Conservation (phyloP, 768 basidiomycete species). For the Tephrocybe sp. region DNA sequence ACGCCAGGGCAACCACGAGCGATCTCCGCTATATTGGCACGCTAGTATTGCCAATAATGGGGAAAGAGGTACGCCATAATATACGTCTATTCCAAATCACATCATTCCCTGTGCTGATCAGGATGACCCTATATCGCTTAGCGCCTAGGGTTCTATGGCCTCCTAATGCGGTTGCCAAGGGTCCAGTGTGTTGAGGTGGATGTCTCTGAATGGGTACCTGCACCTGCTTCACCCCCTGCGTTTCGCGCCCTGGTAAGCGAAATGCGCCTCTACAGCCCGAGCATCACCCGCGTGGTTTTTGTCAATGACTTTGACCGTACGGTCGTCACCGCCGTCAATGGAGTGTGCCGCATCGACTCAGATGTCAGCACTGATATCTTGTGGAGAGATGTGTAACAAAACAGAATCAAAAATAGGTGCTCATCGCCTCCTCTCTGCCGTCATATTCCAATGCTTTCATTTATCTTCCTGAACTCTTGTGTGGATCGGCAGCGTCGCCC, state of each 20-base stretch:
- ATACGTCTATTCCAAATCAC: constrained; percentile 8
- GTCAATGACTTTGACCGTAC: constrained; percentile 64
- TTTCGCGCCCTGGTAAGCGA: constrained; percentile 60
- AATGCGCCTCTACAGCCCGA: constrained; percentile 59
- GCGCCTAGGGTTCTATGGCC: constrained; percentile 64
- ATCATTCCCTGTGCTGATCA: background rate
- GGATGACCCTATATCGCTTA: constrained; percentile 23
- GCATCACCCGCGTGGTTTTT: constrained; percentile 53
- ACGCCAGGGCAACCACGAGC: constrained; percentile 28
- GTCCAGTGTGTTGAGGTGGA: constrained; percentile 63
- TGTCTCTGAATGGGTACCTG: constrained; percentile 63
- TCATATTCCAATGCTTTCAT: background rate
- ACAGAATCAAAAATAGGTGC: background rate
- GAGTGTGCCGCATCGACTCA: constrained; percentile 32
- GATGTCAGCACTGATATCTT: constrained; percentile 29
- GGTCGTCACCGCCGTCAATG: constrained; percentile 38
- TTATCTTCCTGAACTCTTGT: background rate
- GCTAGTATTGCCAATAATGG: constrained; percentile 60
- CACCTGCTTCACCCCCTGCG: constrained; percentile 50
- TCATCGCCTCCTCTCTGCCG: background rate
- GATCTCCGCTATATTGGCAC: constrained; percentile 63
- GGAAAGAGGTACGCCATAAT: constrained; percentile 43
- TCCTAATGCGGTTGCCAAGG: constrained; percentile 50
- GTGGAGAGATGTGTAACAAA: constrained; percentile 32
- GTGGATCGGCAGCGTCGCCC: background rate